These are phyloP conservation scores for Didymosphaeria variabile DNA, from an alignment of 2,329 filamentous ascomycete species.

Conservation along the genomic window DNA sequence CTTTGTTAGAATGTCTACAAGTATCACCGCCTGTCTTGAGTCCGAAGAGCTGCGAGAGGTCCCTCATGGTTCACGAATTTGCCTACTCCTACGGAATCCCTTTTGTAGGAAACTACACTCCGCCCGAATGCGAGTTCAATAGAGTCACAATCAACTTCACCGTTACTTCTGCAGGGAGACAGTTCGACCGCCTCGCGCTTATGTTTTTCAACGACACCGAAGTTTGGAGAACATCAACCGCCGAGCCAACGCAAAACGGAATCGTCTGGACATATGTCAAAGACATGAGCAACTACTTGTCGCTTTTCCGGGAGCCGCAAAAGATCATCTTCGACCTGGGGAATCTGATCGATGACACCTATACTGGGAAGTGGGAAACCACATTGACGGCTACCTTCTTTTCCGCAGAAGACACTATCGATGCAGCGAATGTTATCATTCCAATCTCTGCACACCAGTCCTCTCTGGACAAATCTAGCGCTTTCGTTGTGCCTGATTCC, in stretches of 20 bases:
- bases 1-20: conserved; percentile 71
- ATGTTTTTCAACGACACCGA: conserved; percentile 82
- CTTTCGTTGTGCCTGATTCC: conserved; percentile 72
- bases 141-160: conserved; percentile 80
- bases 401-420: conserved; percentile 54
- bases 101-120: conserved; percentile 73
- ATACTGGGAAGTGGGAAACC: conserved; percentile 77
- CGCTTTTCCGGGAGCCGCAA: conserved; percentile 73
- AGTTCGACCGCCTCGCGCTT: conserved; percentile 78
- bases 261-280: conserved; percentile 82
- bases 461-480: conserved; percentile 64
- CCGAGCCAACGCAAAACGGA: conserved; percentile 75
- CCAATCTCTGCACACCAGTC: conserved; percentile 68
- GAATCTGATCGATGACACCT: conserved; percentile 73
- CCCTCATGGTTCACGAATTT: conserved; percentile 77
- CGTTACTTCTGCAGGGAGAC: conserved; percentile 73
- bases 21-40: conserved; percentile 72
- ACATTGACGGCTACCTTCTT: conserved; percentile 80
- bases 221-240: conserved; percentile 84
- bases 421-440: conserved; percentile 70
- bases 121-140: conserved; percentile 76
- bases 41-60: conserved; percentile 59
- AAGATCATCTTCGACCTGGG: conserved; percentile 81
- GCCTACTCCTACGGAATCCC: conserved; percentile 76
- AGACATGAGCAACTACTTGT: conserved; percentile 76